These are phyloP conservation scores for Pseudopyrenochaeta lycopersici DNA, from an alignment of 2,329 filamentous ascomycete species.

Conservation along the genomic window DNA sequence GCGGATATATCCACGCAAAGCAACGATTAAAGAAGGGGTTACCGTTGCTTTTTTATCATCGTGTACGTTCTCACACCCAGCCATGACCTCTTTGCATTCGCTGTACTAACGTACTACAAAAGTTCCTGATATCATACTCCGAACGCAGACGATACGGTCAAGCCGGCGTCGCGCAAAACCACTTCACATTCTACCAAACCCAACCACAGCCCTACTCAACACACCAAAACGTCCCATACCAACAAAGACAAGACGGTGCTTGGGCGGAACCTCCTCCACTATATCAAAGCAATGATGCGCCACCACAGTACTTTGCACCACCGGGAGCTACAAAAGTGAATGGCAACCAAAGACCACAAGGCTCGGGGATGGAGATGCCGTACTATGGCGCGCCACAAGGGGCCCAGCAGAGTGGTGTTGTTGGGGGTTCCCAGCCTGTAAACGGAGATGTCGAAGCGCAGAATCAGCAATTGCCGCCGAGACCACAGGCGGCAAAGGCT, in stretches of 20 bases:
- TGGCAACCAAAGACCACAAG: conserved; percentile 28
- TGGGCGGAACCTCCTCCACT: conserved; percentile 45
- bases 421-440: conserved; percentile 24
- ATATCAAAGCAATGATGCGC: conserved; percentile 45
- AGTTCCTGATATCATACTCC: conserved; percentile 55
- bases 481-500: conserved; percentile 42
- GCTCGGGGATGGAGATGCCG: conserved; percentile 36
- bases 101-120: background rate
- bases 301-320: conserved; percentile 46
- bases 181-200: conserved; percentile 51
- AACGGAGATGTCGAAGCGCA: conserved; percentile 18
- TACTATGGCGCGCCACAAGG: conserved; percentile 29
- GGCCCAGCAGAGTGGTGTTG: conserved; percentile 41
- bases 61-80: conserved; percentile 46
- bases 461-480: conserved; percentile 31
- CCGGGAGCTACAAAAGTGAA: conserved; percentile 40
- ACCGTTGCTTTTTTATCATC: conserved; percentile 73
- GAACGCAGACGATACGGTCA: conserved; percentile 47
- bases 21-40: conserved; percentile 71
- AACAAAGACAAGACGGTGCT: conserved; percentile 38
- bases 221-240: conserved; percentile 20
- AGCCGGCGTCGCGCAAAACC: conserved; percentile 37
- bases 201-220: conserved; percentile 25
- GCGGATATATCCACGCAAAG: conserved; percentile 76
- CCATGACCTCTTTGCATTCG: background rate